Conservation (phyloP, 176 grass and related monocot genomes). For the Elymus sibiricus region DNA sequence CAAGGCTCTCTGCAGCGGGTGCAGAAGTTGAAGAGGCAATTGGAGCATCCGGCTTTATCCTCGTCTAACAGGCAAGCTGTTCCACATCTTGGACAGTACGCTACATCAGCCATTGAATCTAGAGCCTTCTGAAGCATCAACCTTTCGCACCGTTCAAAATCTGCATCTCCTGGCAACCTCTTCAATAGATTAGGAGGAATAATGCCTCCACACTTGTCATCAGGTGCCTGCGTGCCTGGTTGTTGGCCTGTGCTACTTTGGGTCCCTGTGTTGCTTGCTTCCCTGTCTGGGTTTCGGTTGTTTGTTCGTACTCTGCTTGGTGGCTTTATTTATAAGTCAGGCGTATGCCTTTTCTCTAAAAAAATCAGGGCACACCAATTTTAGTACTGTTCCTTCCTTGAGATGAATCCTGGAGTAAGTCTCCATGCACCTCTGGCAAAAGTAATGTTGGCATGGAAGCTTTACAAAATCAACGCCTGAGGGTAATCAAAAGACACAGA, state of each 20-base stretch:
- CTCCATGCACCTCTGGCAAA: constrained; percentile 59
- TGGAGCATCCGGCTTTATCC: constrained; percentile 40
- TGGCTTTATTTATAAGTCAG: no score
- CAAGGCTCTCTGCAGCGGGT: constrained; percentile 30
- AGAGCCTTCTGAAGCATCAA: constrained; percentile 49
- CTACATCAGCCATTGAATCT: constrained; percentile 51
- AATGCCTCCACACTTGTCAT: constrained; percentile 30
- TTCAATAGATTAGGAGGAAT: constrained; percentile 51
- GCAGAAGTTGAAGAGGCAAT: constrained; percentile 58
- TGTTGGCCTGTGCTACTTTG: no score
- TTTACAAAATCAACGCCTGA: constrained; percentile 45
- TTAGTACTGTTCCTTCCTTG: constrained; percentile 47
- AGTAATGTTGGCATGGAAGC: constrained; percentile 55
- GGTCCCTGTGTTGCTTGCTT: no score
- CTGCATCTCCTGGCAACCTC: constrained; percentile 40
- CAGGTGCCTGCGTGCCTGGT: no score
- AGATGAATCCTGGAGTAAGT: constrained; percentile 59
- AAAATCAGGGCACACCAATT: constrained; percentile 46
- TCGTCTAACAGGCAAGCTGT: constrained; percentile 50
- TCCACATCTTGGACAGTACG: constrained; percentile 59
- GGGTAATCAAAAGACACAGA: neutral
- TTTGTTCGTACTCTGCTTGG: no score
- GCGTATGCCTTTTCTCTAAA: no score
- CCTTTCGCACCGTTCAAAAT: constrained; percentile 51
- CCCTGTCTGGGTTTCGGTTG: no score